These are phyloP conservation scores for Trichoderma sp. DNA, from an alignment of 2,329 filamentous ascomycete genomes.

Conservation along the genomic window DNA sequence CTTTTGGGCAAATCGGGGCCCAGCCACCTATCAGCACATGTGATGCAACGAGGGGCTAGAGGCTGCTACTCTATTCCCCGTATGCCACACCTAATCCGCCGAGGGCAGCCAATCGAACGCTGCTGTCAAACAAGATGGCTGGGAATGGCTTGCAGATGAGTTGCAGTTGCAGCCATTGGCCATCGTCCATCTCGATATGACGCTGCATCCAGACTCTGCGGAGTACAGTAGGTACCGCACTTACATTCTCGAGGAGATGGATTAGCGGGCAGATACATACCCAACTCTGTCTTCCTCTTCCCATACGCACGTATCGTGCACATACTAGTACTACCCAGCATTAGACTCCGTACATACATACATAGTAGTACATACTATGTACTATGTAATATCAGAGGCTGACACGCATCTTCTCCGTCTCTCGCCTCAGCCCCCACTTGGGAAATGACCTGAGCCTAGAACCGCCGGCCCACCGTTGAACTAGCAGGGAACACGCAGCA, in stretches of 20 bases:
- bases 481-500: slow-evolving; percentile 4
- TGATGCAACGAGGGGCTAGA: slow-evolving; percentile 5
- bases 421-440: not conserved
- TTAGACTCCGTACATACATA: too few species aligned
- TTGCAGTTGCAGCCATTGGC: not conserved
- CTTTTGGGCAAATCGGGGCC: slow-evolving; percentile 5
- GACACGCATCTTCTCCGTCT: not conserved
- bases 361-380: too few species aligned
- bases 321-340: not conserved
- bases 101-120: not conserved
- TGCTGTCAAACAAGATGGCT: not conserved
- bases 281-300: not conserved
- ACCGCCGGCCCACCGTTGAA: not conserved
- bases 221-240: too few species aligned
- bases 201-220: not conserved
- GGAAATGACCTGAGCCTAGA: slow-evolving; percentile 5
- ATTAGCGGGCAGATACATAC: too few species aligned
- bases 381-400: not conserved
- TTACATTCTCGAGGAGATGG: not conserved
- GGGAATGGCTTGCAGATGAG: not conserved
- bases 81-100: not conserved
- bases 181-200: not conserved
- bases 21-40: slow-evolving; percentile 12
- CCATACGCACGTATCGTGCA: not conserved
- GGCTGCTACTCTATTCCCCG: not conserved